Base-by-base conservation (phyloP, 805 yeast species). In the Candida insectorum region DNA sequence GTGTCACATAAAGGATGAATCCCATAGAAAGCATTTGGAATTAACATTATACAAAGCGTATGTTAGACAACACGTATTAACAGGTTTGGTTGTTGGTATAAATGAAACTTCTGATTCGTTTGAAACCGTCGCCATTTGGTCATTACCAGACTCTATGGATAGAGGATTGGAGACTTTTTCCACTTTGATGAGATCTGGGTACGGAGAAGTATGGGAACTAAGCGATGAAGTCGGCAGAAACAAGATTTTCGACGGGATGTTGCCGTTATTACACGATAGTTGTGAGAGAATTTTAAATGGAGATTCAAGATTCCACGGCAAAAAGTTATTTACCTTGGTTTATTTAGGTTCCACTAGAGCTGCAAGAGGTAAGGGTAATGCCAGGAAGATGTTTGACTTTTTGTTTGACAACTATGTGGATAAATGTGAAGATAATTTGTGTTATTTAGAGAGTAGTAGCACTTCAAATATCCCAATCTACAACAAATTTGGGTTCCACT, bases 361-460 rank as follows among this genome's bases (percentile, higher is more conserved):
- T 12, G 76, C 79, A 5, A 60, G 78, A 43, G 81, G 81, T 22
- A 75, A 75, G 47, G 81, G 81, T 13, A 75, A 75, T 45, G 74
- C 64, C 8, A 52, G 79, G 30, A 62, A 61, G 16, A 56, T 73
- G 49, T 68, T 75, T 43, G 71, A 74, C 5, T 67, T 60, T 46
- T 65, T 72, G 71, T 72, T 69, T 44, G 48, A 54, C 21, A 60
- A 66, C 33, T 60, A 66, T 48, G 58, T 75, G 33, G 79, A 75
- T 43, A 54, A 54, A 16, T 46, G 47, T 7, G 59, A 58, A 10
- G 49, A 59, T 38, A 51, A 60, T 31, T 51, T 65, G n/a, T 48
- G 72, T 4, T 75, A 75, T 43, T 58, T 75, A 47, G 81, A 75
- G 47, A 69, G 76, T 46, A 66, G 75, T 1, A 54, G 73, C 6